phyloP scores from a whole-genome alignment of 169 alveolate species.

The Theileria orientalis region DNA sequence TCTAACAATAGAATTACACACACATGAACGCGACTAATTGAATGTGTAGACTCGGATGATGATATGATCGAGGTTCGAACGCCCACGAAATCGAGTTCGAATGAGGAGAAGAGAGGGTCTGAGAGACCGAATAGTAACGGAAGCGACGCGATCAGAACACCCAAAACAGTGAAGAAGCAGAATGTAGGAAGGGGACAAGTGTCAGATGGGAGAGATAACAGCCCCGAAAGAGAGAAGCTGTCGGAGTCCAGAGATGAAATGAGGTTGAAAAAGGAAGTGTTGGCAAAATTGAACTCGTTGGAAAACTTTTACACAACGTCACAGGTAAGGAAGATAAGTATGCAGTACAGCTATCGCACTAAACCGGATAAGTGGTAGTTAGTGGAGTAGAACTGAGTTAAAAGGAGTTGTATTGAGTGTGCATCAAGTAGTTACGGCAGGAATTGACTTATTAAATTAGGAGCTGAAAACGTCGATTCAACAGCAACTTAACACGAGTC shows the following conservation, averaged over 20 bases:
- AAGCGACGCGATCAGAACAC: background rate
- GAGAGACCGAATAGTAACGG: no score
- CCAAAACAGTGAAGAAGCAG: slow-evolving; percentile 29
- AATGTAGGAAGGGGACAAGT: slow-evolving; percentile 25
- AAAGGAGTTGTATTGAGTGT: no score
- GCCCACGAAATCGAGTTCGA: background rate
- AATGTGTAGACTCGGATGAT: no score
- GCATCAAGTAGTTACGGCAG: no score
- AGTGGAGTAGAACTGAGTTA: no score
- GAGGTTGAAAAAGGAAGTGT: slow-evolving; percentile 7
- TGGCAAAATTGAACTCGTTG: slow-evolving; percentile 26
- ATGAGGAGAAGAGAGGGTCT: background rate
- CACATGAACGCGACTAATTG: no score
- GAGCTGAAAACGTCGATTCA: background rate
- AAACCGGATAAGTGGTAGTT: no score
- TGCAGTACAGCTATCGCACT: no score
- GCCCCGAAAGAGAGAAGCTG: slow-evolving; percentile 4
- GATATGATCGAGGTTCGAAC: background rate
- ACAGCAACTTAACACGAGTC: background rate
- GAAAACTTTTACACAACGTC: slow-evolving; percentile 16
- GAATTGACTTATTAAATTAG: no score
- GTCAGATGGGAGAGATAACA: background rate
- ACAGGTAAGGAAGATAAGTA: no score
- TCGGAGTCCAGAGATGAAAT: slow-evolving; percentile 40
- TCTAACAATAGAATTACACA: no score